These are phyloP conservation scores for Venturia aucupariae DNA, from an alignment of 2,329 filamentous ascomycete species.

Conservation along the genomic window DNA sequence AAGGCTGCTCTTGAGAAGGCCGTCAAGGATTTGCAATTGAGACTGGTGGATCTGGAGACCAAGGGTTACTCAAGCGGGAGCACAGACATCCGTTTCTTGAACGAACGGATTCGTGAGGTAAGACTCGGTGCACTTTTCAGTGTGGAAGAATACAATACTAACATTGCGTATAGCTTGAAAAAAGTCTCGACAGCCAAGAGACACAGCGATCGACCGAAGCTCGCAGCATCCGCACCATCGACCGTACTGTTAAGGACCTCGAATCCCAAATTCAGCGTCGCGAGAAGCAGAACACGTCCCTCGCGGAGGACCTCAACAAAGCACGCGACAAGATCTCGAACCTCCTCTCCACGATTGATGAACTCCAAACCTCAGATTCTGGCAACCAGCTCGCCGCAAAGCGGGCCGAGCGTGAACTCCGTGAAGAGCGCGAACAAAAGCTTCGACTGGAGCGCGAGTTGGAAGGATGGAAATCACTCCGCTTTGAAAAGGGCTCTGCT, in stretches of 20 bases:
- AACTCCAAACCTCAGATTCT: constrained; percentile 82
- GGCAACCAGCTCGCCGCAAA: constrained; percentile 71
- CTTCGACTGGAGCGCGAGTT: constrained; percentile 79
- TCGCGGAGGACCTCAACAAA: constrained; percentile 74
- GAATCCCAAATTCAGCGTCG: constrained; percentile 87
- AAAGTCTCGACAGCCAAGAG: constrained; percentile 75
- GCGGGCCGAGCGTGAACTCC: constrained; percentile 79
- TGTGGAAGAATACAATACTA: not conserved
- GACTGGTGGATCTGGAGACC: constrained; percentile 86
- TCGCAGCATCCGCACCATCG: constrained; percentile 81
- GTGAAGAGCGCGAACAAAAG: constrained; percentile 77
- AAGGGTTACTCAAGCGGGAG: constrained; percentile 93
- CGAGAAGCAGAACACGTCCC: constrained; percentile 73
- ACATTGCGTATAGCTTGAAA: constrained; percentile 58
- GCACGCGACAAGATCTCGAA: constrained; percentile 86
- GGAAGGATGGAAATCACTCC: constrained; percentile 66
- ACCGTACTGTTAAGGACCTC: constrained; percentile 87
- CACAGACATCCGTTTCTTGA: constrained; percentile 89
- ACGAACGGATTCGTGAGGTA: constrained; percentile 92
- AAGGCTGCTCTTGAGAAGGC: constrained; percentile 84
- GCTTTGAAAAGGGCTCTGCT: constrained; percentile 47
- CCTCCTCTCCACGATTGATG: constrained; percentile 83
- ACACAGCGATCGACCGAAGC: constrained; percentile 69
- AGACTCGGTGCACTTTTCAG: constrained; percentile 24
- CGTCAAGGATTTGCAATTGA: constrained; percentile 81